Percentiles rank a stretch among this genome's conserved stretches.
Conservation (phyloP, 2,329 filamentous ascomycete species). For the Davidsoniella virescens region DNA sequence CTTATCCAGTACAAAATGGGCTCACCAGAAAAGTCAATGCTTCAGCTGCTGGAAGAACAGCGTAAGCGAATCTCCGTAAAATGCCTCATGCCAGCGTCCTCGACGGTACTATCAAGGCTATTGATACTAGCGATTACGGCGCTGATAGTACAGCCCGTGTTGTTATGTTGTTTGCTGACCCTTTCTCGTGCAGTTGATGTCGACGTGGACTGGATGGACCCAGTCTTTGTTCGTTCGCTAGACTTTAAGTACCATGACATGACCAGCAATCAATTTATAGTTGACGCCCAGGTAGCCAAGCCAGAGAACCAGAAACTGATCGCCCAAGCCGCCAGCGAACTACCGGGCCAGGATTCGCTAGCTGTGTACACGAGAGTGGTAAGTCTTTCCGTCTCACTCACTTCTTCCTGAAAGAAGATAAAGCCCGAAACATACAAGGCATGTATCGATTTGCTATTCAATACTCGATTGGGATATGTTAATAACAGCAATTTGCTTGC, state of each 20-base stretch:
- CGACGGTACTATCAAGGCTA: no score
- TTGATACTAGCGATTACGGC: background rate
- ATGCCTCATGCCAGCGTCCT: no score
- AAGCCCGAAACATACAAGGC: no score
- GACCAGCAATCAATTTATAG: constrained; percentile 34
- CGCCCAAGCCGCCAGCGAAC: constrained; percentile 25
- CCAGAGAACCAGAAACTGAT: constrained; percentile 28
- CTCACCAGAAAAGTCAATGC: background rate
- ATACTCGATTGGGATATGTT: no score
- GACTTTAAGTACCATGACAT: constrained; percentile 30
- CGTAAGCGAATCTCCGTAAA: background rate
- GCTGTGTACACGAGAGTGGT: constrained; percentile 31
- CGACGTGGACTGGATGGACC: constrained; percentile 36
- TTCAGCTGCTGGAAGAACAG: constrained; percentile 2
- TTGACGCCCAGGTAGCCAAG: constrained; percentile 29
- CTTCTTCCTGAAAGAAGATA: background rate
- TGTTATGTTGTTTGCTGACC: background rate
- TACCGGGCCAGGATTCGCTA: constrained; percentile 29
- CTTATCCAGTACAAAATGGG: no score
- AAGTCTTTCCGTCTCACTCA: constrained; percentile 11
- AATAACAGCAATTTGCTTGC: background rate
- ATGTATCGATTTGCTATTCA: background rate
- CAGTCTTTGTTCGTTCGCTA: constrained; percentile 29
- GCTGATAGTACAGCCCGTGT: background rate
- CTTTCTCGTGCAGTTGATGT: constrained; percentile 25